Percentiles rank a stretch among this genome's conserved stretches.
phyloP scores from a whole-genome alignment of 345 rosid genomes.

The Rhizophora apiculata region DNA sequence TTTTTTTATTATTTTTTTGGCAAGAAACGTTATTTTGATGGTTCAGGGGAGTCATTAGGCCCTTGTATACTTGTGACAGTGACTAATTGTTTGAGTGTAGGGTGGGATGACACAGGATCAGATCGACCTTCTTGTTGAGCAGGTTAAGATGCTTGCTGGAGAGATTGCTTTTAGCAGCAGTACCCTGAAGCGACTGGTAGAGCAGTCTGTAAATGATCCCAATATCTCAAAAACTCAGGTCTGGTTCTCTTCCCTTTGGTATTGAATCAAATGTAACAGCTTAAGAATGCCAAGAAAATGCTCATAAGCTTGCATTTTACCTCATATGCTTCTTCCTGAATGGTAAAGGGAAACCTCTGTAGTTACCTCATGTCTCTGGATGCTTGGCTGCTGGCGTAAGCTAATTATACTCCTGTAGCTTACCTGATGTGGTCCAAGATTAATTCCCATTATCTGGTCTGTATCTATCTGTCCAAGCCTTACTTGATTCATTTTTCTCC shows the following conservation, averaged over 20 bases:
- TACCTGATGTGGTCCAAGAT: background rate
- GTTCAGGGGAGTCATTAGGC: no score
- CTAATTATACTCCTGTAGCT: background rate
- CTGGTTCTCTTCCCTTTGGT: slow-evolving; percentile 12
- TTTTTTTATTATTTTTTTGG: no score
- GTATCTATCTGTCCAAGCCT: background rate
- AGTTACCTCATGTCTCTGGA: background rate
- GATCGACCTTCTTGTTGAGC: slow-evolving; percentile 96
- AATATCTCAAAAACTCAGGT: slow-evolving; percentile 80
- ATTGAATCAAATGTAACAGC: background rate
- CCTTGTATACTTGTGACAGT: background rate
- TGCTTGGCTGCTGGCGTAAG: background rate
- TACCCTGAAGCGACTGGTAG: slow-evolving; percentile 90
- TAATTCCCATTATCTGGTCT: no score
- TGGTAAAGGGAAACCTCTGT: background rate
- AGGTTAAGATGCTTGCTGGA: slow-evolving; percentile 98
- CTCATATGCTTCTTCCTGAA: background rate
- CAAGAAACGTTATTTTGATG: no score
- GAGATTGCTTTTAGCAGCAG: slow-evolving; percentile 94
- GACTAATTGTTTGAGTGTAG: slow-evolving; percentile 31
- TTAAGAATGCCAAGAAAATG: background rate
- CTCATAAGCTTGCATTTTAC: no score
- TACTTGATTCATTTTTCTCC: background rate
- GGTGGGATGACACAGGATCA: slow-evolving; percentile 80
- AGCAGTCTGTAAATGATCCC: slow-evolving; percentile 85